Conservation (phyloP, 352 stramenopile species). For the Phytophthora quininea region DNA sequence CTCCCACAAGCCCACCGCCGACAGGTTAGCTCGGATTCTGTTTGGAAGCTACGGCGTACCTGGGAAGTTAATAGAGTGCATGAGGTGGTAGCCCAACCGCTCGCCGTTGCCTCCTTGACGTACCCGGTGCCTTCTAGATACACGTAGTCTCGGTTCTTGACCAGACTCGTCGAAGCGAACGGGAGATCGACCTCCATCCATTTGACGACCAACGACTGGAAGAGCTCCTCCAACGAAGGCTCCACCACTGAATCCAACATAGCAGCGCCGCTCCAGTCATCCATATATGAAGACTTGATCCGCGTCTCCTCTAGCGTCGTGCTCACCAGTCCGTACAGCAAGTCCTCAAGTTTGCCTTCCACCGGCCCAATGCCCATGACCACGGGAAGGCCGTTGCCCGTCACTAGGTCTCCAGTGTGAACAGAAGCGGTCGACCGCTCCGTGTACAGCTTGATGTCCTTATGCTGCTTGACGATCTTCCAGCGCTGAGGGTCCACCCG, state of each 20-base stretch:
- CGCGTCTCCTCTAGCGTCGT: constrained; percentile 17
- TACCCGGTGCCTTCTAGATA: constrained; percentile 32
- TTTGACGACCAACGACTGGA: constrained; percentile 24
- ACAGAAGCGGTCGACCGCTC: constrained; percentile 7
- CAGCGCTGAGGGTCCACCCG: constrained; percentile 24
- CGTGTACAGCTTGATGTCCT: constrained; percentile 37
- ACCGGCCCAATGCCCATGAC: constrained; percentile 11
- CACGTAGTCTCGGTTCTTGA: constrained; percentile 30
- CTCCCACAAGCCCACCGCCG: constrained; percentile 18
- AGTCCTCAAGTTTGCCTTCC: constrained; percentile 19
- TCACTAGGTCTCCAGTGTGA: neutral
- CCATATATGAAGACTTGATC: constrained; percentile 3
- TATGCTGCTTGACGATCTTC: constrained; percentile 29
- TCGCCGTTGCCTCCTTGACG: constrained; percentile 16
- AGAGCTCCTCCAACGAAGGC: constrained; percentile 19
- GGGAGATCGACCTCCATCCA: constrained; percentile 22
- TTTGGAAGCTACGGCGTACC: constrained; percentile 3
- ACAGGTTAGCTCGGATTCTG: constrained; percentile 28
- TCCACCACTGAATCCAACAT: constrained; percentile 27
- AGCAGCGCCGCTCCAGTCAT: constrained; percentile 3
- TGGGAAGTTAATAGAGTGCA: constrained; percentile 31
- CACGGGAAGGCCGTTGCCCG: constrained; percentile 6
- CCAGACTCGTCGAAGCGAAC: constrained; percentile 1
- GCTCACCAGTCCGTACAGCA: constrained; percentile 24
- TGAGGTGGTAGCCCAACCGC: constrained; percentile 27